Evolutionary conservation across 805 yeast species (phyloP), one percentile per base, ranked within the genome.

Genomic region (Jamesozyma lodderae): DNA sequence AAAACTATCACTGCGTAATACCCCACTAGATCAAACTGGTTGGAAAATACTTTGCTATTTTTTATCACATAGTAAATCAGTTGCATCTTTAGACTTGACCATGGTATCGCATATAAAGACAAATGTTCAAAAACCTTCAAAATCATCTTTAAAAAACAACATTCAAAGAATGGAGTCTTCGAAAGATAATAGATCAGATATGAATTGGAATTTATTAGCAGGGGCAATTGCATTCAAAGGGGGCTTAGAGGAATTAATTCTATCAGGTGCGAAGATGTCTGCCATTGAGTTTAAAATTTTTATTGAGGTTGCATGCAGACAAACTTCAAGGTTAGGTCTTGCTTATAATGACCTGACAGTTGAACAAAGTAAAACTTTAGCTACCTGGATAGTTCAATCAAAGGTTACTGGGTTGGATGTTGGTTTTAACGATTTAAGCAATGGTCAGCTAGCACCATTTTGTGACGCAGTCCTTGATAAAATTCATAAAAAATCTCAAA

Each of bases 21-120:
- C 94, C 0, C 79, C 82, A 2, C 66, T 88, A 22, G 79, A 81
- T 53, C 65, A 63, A 2, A 74, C 72, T 41, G 95, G 95, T 13
- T 88, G 96, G 96, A 73, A 73, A 43, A 55, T 81, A 24, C 61
- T 88, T 30, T 83, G 94, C 51, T 79, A 81, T 73, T 85, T 85
- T 47, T 59, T 87, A 21, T 70, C 85, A 1, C 71, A 78, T 55
- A 79, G 79, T 46, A 72, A 67, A 38, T 72, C 72, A 1, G 46
- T 81, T 36, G 67, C 68, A 37, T 67, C 77, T 30, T 50, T 84
- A 16, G 94, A 84, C 54, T 57, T 85, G 19, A 80, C 94, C 0
- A 55, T 69, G 51, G 60, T 56, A 6, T 65, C 67, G 6, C 54
- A 55, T 19, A 59, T 63, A 10, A 64, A 65, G 40, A 51, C 59